A percentile compares a stretch with the other conserved stretches of the same genome.
These are phyloP conservation scores for Zymoseptoria crescenta DNA, from an alignment of 2,329 filamentous ascomycete species.

Conservation along the genomic window DNA sequence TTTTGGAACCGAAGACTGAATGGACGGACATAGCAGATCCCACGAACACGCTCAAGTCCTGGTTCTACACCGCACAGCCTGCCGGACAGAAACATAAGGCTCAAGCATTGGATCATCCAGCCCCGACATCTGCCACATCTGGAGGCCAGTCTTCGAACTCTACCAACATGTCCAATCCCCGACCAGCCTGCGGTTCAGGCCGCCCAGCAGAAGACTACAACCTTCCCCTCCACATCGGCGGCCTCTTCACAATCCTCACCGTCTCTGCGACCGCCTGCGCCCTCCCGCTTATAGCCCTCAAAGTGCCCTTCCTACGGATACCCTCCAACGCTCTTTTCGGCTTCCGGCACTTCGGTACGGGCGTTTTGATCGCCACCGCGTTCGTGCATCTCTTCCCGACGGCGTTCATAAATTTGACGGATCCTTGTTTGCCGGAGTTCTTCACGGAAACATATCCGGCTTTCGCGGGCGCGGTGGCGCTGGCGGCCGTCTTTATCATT, in stretches of 20 bases:
- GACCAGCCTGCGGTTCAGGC: constrained; percentile 39
- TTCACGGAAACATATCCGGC: constrained; percentile 70
- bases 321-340: constrained; percentile 50
- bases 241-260: constrained; percentile 46
- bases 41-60: neutral
- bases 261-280: constrained; percentile 50
- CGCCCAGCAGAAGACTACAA: constrained; percentile 41
- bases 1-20: neutral
- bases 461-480: constrained; percentile 70
- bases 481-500: constrained; percentile 42
- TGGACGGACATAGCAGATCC: neutral
- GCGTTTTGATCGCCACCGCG: constrained; percentile 47
- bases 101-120: neutral
- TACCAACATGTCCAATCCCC: constrained; percentile 20
- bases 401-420: constrained; percentile 50
- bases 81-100: neutral
- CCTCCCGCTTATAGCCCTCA: constrained; percentile 52
- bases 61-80: too few relatives aligned
- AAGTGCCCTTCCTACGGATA: constrained; percentile 50
- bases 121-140: too few relatives aligned
- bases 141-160: too few relatives aligned
- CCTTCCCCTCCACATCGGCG: constrained; percentile 46
- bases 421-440: constrained; percentile 61
- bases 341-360: constrained; percentile 50
- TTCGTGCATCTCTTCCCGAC: constrained; percentile 53